Percentiles rank a stretch among this genome's conserved stretches.
phyloP scores from a whole-genome alignment of 1,284 basidiomycete species.

The Leccinum fallax region DNA sequence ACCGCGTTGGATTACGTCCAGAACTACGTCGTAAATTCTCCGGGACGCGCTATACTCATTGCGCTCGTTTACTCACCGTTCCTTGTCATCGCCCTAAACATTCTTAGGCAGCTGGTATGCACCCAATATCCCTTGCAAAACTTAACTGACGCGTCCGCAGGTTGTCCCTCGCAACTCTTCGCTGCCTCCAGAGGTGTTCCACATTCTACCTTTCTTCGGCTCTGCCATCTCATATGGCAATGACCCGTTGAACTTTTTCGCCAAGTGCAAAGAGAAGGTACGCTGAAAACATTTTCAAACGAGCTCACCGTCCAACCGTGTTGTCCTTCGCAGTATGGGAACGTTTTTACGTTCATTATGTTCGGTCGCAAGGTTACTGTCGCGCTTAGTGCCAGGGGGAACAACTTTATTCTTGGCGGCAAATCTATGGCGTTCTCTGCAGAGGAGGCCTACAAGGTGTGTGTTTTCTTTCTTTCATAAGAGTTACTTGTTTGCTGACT shows the following conservation, averaged over 20 bases:
- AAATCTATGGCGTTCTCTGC: slow-evolving; percentile 92
- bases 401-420: slow-evolving; percentile 94
- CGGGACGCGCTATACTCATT: slow-evolving; percentile 27
- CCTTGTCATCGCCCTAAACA: slow-evolving; percentile 56
- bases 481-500: slow-evolving; percentile 8
- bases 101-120: slow-evolving; percentile 62
- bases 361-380: slow-evolving; percentile 91
- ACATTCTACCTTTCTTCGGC: slow-evolving; percentile 76
- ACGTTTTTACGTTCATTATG: slow-evolving; percentile 94
- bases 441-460: slow-evolving; percentile 93
- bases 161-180: slow-evolving; percentile 56
- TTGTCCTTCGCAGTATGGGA: slow-evolving; percentile 51
- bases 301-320: slow-evolving; percentile 4
- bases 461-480: slow-evolving; percentile 21
- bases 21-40: slow-evolving; percentile 26
- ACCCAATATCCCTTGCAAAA: neutral
- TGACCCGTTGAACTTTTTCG: slow-evolving; percentile 80
- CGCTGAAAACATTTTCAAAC: slow-evolving; percentile 36
- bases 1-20: slow-evolving; percentile 19
- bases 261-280: slow-evolving; percentile 82
- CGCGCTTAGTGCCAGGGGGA: slow-evolving; percentile 89
- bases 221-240: slow-evolving; percentile 78
- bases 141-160: slow-evolving; percentile 35
- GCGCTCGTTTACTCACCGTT: slow-evolving; percentile 41
- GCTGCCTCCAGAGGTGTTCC: slow-evolving; percentile 78